These are phyloP conservation scores for Cutaneotrichosporon sp. DNA, from an alignment of 1,284 basidiomycete species.

Conservation along the genomic window DNA sequence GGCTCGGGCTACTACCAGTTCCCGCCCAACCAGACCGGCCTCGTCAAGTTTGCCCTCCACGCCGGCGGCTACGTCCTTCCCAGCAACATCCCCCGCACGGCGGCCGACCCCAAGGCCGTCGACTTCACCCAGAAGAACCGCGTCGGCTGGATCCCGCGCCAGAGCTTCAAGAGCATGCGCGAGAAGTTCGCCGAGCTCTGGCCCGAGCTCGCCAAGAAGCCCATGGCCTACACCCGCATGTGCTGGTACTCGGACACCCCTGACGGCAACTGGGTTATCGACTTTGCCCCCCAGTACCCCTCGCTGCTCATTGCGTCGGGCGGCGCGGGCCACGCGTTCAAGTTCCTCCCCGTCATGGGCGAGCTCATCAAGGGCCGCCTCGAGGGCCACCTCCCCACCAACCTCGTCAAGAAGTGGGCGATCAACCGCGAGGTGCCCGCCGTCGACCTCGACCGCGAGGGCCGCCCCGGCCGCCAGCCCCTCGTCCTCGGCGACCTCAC, in stretches of 20 bases:
- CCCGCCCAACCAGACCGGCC: constrained; percentile 63
- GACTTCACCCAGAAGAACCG: constrained; percentile 21
- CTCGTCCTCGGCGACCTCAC: constrained; percentile 2
- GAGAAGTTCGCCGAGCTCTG: constrained; percentile 62
- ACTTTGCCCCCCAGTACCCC: constrained; percentile 62
- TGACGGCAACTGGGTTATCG: constrained; percentile 78
- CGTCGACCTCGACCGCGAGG: not conserved
- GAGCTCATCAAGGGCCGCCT: constrained; percentile 67
- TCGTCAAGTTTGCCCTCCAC: constrained; percentile 76
- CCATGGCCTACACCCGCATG: constrained; percentile 68
- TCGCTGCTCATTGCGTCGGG: constrained; percentile 70
- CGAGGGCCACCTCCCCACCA: constrained; percentile 62
- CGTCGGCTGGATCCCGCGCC: constrained; percentile 60
- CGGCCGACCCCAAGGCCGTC: constrained; percentile 23
- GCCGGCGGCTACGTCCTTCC: constrained; percentile 63
- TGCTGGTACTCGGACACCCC: constrained; percentile 66
- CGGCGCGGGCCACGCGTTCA: constrained; percentile 80
- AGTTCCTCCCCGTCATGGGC: constrained; percentile 69
- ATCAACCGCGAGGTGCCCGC: constrained; percentile 7
- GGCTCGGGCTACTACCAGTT: constrained; percentile 70
- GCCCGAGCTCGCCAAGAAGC: constrained; percentile 69
- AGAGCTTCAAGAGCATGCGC: constrained; percentile 60
- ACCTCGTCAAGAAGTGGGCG: constrained; percentile 57
- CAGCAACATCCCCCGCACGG: constrained; percentile 36
- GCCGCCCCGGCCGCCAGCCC: constrained; percentile 1